Percentiles rank a stretch among this genome's conserved stretches.
Conservation (phyloP, 352 stramenopile species). For the Paralagenidium karlingii region DNA sequence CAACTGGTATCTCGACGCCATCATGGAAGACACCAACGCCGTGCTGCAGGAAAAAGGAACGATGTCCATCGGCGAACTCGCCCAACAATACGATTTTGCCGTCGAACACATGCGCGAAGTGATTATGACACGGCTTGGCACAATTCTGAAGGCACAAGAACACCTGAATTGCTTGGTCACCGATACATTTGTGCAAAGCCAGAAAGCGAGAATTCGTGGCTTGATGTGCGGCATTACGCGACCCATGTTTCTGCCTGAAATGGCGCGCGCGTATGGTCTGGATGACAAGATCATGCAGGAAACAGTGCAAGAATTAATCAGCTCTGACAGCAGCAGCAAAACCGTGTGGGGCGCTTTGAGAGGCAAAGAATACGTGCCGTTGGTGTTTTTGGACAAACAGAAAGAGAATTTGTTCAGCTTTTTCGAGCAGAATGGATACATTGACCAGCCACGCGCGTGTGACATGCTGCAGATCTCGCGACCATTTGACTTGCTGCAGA, state of each 20-base stretch:
- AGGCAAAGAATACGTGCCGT: slow-evolving; percentile 66
- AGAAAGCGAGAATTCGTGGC: slow-evolving; percentile 51
- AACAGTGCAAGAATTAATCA: slow-evolving; percentile 38
- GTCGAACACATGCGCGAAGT: slow-evolving; percentile 79
- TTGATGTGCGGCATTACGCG: slow-evolving; percentile 48
- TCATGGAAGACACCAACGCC: slow-evolving; percentile 74
- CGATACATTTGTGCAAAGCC: slow-evolving; percentile 47
- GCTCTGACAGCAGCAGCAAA: slow-evolving; percentile 11
- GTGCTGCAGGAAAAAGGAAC: slow-evolving; percentile 61
- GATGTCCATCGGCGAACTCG: slow-evolving; percentile 48
- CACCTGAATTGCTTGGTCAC: slow-evolving; percentile 65
- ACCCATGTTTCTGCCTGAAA: slow-evolving; percentile 54
- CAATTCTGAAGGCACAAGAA: slow-evolving; percentile 48
- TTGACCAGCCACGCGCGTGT: slow-evolving; percentile 35
- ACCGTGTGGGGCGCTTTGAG: slow-evolving; percentile 49
- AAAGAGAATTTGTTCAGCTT: slow-evolving; percentile 72
- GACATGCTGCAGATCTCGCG: slow-evolving; percentile 42
- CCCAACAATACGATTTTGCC: slow-evolving; percentile 68
- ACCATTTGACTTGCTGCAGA: slow-evolving; percentile 64
- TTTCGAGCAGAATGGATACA: slow-evolving; percentile 74
- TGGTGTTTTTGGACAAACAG: slow-evolving; percentile 63
- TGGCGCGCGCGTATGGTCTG: slow-evolving; percentile 36
- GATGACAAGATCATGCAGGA: slow-evolving; percentile 57
- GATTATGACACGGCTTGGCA: slow-evolving; percentile 38
- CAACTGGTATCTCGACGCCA: slow-evolving; percentile 69